Evolutionary conservation across 2,329 filamentous ascomycete genomes (phyloP).

Genomic region (Aspergillus sp.): DNA sequence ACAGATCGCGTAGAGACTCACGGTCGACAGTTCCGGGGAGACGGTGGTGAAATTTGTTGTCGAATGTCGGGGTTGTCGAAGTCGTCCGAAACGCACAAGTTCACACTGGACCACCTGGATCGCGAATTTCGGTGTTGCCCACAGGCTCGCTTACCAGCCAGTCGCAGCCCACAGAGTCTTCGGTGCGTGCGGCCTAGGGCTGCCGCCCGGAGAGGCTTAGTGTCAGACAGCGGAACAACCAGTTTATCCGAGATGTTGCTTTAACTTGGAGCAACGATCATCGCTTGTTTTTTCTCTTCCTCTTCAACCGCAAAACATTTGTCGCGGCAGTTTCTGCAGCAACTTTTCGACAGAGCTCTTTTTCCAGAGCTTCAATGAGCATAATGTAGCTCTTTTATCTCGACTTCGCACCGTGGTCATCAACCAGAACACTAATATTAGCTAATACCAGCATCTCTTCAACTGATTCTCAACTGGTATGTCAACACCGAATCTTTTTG

Average conservation of each 20-base stretch:
- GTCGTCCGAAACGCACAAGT: slow-evolving; percentile 35
- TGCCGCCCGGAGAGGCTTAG: slow-evolving; percentile 21
- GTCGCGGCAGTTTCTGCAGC: background rate
- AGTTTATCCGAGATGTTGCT: slow-evolving; percentile 26
- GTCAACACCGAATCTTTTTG: slow-evolving; percentile 15
- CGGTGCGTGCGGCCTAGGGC: slow-evolving; percentile 37
- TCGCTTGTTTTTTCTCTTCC: slow-evolving; percentile 23
- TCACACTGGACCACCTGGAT: slow-evolving; percentile 25
- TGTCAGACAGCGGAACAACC: slow-evolving; percentile 4
- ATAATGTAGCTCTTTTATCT: slow-evolving; percentile 5
- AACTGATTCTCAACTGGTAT: slow-evolving; percentile 20
- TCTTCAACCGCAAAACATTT: background rate
- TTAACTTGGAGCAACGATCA: slow-evolving; percentile 23
- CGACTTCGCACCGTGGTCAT: background rate
- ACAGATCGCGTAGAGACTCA: slow-evolving; percentile 31
- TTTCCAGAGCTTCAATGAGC: background rate
- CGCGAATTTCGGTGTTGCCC: slow-evolving; percentile 43
- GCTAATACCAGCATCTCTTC: background rate
- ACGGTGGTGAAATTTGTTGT: slow-evolving; percentile 39
- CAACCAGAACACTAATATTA: background rate
- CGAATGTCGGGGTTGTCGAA: slow-evolving; percentile 42
- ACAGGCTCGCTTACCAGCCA: slow-evolving; percentile 45
- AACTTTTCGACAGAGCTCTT: background rate
- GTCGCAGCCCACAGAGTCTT: slow-evolving; percentile 21
- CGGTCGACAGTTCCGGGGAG: slow-evolving; percentile 41